A percentile compares a stretch with the other conserved stretches of the same genome.
phyloP scores from a whole-genome alignment of 306 rosid species.

The Sesbania bispinosa region DNA sequence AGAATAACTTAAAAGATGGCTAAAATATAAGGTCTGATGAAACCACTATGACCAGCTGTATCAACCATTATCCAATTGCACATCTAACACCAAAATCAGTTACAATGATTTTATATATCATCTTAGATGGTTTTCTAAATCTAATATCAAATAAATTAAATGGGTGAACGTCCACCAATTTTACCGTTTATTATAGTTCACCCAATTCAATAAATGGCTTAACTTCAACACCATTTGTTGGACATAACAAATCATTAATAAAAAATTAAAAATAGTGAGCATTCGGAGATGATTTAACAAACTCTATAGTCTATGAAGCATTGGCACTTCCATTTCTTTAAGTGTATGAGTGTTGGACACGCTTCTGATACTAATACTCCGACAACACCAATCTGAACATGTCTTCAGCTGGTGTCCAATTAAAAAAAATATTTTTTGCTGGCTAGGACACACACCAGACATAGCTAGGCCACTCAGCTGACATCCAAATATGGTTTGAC shows the following conservation, averaged over 20 bases:
- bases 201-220: background rate
- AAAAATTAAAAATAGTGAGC: background rate
- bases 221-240: background rate
- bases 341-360: no score
- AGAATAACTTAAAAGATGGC: background rate
- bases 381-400: no score
- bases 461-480: no score
- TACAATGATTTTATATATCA: conserved; percentile 9
- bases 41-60: background rate
- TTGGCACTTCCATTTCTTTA: no score
- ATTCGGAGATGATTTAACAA: background rate
- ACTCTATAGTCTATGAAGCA: background rate
- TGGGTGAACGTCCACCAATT: background rate
- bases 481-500: no score
- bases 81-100: conserved; percentile 1
- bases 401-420: no score
- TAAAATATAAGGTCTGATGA: background rate
- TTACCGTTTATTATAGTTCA: background rate
- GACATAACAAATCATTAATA: background rate
- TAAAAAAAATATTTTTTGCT: no score
- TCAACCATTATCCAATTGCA: conserved; percentile 1
- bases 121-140: background rate
- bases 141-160: background rate
- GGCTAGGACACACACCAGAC: no score
- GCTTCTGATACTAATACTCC: no score